Percentiles rank a stretch among this genome's conserved stretches.
Evolutionary conservation across 2,329 filamentous ascomycete genomes (phyloP).

Genomic region (Hypoxylon sp.): DNA sequence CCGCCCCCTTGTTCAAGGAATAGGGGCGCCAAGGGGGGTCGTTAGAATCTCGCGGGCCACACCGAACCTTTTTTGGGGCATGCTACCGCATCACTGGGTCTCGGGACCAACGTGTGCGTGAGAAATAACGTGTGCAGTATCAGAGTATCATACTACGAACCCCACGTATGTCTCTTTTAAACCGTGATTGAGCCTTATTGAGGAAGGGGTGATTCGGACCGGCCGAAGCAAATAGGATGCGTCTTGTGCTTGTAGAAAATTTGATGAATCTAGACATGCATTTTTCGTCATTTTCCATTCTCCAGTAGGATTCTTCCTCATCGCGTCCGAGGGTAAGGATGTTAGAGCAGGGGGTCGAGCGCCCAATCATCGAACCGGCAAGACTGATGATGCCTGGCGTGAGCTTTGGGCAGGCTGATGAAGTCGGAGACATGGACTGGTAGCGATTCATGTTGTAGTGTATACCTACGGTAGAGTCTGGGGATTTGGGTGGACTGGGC

Average conservation of each 20-base stretch:
- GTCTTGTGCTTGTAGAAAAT: constrained; percentile 15
- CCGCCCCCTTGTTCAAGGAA: neutral
- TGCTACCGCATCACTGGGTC: constrained; percentile 38
- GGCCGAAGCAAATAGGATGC: constrained; percentile 24
- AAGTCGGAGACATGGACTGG: constrained; percentile 6
- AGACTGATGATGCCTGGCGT: neutral
- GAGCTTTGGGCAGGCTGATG: neutral
- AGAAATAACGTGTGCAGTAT: neutral
- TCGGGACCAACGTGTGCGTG: constrained; percentile 4
- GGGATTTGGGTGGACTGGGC: constrained; percentile 26
- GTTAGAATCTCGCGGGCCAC: constrained; percentile 28
- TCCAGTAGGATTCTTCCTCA: constrained; percentile 11
- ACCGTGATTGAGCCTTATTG: neutral
- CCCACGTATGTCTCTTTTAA: constrained; percentile 1
- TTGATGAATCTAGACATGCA: neutral
- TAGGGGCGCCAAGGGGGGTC: constrained; percentile 18
- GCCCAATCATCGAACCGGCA: constrained; percentile 6
- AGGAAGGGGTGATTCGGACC: constrained; percentile 20
- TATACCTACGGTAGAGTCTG: constrained; percentile 11
- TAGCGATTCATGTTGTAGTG: neutral
- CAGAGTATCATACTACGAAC: neutral
- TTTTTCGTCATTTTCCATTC: constrained; percentile 4
- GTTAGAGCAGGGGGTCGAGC: neutral
- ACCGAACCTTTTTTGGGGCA: constrained; percentile 37
- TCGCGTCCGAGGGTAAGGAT: constrained; percentile 1